A percentile compares a stretch with the other conserved stretches of the same genome.
Evolutionary conservation across 2,329 filamentous ascomycete species (phyloP).

Genomic region (Rutstroemia sp.): DNA sequence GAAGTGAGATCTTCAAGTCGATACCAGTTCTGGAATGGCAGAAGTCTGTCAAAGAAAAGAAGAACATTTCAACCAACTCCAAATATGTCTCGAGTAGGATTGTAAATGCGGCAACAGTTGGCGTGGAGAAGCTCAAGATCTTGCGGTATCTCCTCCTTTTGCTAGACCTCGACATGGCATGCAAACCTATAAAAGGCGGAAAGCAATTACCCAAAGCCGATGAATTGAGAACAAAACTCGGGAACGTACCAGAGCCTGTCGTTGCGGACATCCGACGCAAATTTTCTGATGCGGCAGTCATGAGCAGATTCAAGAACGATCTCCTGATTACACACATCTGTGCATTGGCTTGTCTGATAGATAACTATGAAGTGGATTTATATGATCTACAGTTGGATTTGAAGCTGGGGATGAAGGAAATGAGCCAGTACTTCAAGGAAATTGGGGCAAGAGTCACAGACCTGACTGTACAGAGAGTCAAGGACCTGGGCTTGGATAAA

Average conservation of each 20-base stretch:
- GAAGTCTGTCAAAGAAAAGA: conserved; percentile 51
- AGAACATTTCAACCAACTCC: conserved; percentile 47
- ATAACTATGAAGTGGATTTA: conserved; percentile 67
- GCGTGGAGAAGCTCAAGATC: conserved; percentile 46
- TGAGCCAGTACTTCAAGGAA: conserved; percentile 66
- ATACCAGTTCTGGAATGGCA: conserved; percentile 71
- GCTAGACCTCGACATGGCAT: conserved; percentile 43
- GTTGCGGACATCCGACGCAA: conserved; percentile 61
- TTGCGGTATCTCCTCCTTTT: conserved; percentile 54
- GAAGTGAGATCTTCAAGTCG: conserved; percentile 56
- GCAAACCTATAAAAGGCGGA: conserved; percentile 37
- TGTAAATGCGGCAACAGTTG: conserved; percentile 38
- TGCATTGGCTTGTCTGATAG: conserved; percentile 62
- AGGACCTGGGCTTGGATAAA: conserved; percentile 51
- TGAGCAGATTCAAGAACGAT: conserved; percentile 66
- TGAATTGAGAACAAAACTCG: conserved; percentile 50
- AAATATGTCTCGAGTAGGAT: conserved; percentile 58
- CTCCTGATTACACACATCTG: conserved; percentile 67
- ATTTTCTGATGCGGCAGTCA: conserved; percentile 56
- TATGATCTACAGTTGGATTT: conserved; percentile 64
- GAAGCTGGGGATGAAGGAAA: conserved; percentile 61
- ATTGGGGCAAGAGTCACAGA: conserved; percentile 58
- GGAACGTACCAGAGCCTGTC: conserved; percentile 49
- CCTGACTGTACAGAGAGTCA: conserved; percentile 39
- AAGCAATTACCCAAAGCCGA: conserved; percentile 52